Evolutionary conservation across 2,329 filamentous ascomycete genomes (phyloP).

Genomic region (Hypoxylon sp.): DNA sequence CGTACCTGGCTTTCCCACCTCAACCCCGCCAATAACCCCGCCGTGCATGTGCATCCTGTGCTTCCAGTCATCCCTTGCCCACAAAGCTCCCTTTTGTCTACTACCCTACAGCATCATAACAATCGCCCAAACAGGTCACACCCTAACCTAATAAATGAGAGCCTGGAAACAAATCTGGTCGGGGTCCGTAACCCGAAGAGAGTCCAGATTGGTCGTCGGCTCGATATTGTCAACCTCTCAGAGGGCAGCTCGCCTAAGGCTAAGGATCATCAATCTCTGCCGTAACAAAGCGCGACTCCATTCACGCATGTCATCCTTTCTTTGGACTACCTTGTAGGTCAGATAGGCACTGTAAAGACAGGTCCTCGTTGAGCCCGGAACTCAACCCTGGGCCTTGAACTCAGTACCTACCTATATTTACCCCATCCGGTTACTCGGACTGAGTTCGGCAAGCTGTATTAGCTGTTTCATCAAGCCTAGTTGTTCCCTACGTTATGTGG

Average conservation of each 20-base stretch:
- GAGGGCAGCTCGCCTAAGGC: neutral
- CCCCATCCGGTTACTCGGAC: slow-evolving; percentile 40
- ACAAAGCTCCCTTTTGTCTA: slow-evolving; percentile 5
- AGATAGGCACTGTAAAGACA: slow-evolving; percentile 9
- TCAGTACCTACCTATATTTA: slow-evolving; percentile 20
- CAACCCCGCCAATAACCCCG: slow-evolving; percentile 37
- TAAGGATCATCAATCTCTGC: slow-evolving; percentile 27
- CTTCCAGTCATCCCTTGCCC: slow-evolving; percentile 25
- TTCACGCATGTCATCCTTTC: neutral
- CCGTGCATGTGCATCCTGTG: slow-evolving; percentile 22
- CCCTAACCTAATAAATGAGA: slow-evolving; percentile 21
- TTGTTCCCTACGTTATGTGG: slow-evolving; percentile 18
- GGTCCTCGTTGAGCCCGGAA: slow-evolving; percentile 14
- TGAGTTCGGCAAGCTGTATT: slow-evolving; percentile 39
- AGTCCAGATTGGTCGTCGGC: slow-evolving; percentile 26
- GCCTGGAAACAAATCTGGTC: slow-evolving; percentile 28
- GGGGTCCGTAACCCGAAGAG: slow-evolving; percentile 32
- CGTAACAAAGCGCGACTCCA: slow-evolving; percentile 37
- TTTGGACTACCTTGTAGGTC: neutral
- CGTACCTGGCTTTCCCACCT: slow-evolving; percentile 16
- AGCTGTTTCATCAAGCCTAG: slow-evolving; percentile 30
- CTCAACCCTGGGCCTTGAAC: slow-evolving; percentile 19
- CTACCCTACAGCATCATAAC: neutral
- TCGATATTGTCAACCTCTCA: slow-evolving; percentile 12
- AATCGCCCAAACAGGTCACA: neutral